Evolutionary conservation across 2,329 filamentous ascomycete species (phyloP).

Genomic region (Chalara sp.): DNA sequence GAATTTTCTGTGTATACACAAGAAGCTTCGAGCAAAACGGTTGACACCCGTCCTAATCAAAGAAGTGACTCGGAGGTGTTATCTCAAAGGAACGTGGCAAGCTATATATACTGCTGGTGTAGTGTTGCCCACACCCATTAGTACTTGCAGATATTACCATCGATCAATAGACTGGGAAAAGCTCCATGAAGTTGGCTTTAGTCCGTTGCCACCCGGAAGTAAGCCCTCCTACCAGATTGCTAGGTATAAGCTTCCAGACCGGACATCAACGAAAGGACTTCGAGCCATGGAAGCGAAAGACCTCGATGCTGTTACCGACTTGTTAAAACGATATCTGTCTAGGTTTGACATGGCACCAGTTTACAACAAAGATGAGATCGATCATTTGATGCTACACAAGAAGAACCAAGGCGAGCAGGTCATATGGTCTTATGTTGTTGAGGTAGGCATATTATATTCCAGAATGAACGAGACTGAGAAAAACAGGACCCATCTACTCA

Average conservation of each 20-base stretch:
- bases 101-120: constrained; percentile 93
- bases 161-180: constrained; percentile 93
- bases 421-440: constrained; percentile 90
- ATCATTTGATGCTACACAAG: constrained; percentile 80
- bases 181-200: constrained; percentile 91
- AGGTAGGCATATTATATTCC: constrained; percentile 38
- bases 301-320: constrained; percentile 63
- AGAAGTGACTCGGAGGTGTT: constrained; percentile 90
- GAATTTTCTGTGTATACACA: constrained; percentile 97
- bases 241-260: constrained; percentile 75
- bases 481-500: constrained; percentile 51
- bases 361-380: constrained; percentile 72
- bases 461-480: constrained; percentile 3
- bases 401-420: constrained; percentile 69
- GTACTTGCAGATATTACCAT: constrained; percentile 93
- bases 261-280: constrained; percentile 66
- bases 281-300: constrained; percentile 77
- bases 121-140: constrained; percentile 84
- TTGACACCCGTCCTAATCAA: constrained; percentile 94
- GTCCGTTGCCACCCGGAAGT: constrained; percentile 73
- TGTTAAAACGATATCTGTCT: constrained; percentile 71
- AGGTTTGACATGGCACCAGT: constrained; percentile 80
- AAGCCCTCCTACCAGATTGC: constrained; percentile 80
- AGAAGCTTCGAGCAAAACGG: constrained; percentile 90
- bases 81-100: constrained; percentile 81